Evolutionary conservation across 1,139 yeast species (phyloP).

Genomic region (Debaryomycetaceae sp.): DNA sequence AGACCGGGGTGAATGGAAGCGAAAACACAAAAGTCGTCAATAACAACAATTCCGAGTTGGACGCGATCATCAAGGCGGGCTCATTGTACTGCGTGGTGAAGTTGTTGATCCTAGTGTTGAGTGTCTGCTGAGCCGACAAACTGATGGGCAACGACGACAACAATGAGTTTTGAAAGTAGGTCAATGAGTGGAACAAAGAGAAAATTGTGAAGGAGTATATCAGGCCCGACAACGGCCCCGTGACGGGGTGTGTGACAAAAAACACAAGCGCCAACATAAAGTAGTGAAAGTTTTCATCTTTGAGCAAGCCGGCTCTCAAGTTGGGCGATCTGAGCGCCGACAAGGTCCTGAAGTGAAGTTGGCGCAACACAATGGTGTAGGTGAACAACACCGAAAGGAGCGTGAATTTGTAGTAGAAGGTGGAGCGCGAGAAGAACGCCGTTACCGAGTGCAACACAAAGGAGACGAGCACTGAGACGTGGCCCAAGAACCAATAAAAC

Average conservation of each 20-base stretch:
- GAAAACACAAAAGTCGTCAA: conserved; percentile 17
- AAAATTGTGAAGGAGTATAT: conserved; percentile 54
- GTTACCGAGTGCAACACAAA: conserved; percentile 27
- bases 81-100: conserved; percentile 41
- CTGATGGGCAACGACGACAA: conserved; percentile 18
- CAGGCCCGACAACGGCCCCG: conserved; percentile 33
- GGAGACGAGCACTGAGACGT: conserved; percentile 34
- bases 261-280: conserved; percentile 38
- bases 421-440: conserved; percentile 28
- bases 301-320: conserved; percentile 15
- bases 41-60: conserved; percentile 41
- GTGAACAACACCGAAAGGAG: conserved; percentile 42
- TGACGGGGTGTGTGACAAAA: conserved; percentile 24
- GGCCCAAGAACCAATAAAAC: conserved; percentile 53
- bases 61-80: conserved; percentile 43
- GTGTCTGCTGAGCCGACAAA: conserved; percentile 17
- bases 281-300: conserved; percentile 52
- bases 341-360: conserved; percentile 33
- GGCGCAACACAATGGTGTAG: conserved; percentile 45
- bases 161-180: conserved; percentile 40
- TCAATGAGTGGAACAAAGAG: conserved; percentile 52
- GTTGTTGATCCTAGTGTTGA: conserved; percentile 23
- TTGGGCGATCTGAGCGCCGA: conserved; percentile 11
- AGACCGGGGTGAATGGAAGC: conserved; percentile 13
- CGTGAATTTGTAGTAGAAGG: conserved; percentile 33